These are phyloP conservation scores for Starmerella floricola DNA, from an alignment of 805 yeast genomes.

Conservation along the genomic window DNA sequence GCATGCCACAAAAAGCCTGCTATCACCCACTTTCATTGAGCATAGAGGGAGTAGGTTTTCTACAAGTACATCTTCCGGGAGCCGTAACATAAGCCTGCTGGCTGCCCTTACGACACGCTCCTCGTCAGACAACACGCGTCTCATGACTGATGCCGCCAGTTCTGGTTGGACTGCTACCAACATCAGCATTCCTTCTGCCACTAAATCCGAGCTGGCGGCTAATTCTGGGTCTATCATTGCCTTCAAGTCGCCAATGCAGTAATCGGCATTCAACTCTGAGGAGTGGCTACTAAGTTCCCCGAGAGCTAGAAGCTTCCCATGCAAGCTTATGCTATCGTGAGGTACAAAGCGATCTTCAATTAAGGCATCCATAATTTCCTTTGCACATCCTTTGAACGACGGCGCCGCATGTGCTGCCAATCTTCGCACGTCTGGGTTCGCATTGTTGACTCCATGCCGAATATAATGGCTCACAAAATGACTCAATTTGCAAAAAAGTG, in stretches of 20 bases:
- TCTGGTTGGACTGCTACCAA: conserved; percentile 1
- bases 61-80: not conserved
- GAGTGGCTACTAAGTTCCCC: conserved; percentile 2
- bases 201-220: conserved; percentile 2
- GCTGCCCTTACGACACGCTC: conserved; percentile 1
- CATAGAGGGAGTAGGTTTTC: conserved; percentile 5
- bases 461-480: conserved; percentile 27
- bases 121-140: conserved; percentile 3
- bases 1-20: conserved; percentile 15
- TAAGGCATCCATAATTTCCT: not conserved
- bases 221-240: not conserved
- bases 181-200: conserved; percentile 3
- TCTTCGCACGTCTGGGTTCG: conserved; percentile 35
- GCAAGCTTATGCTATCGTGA: not conserved
- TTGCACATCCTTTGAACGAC: not conserved
- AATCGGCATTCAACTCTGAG: too few species aligned
- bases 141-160: not conserved
- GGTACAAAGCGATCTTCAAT: not conserved
- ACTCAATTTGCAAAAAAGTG: conserved; percentile 17
- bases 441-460: conserved; percentile 28
- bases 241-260: not conserved
- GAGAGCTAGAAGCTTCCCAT: conserved; percentile 14
- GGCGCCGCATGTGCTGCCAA: conserved; percentile 34
- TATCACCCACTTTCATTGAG: conserved; percentile 2
- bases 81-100: not conserved